Base-by-base conservation (phyloP, 2,329 filamentous ascomycete genomes). In the Verticillium nubilum region DNA sequence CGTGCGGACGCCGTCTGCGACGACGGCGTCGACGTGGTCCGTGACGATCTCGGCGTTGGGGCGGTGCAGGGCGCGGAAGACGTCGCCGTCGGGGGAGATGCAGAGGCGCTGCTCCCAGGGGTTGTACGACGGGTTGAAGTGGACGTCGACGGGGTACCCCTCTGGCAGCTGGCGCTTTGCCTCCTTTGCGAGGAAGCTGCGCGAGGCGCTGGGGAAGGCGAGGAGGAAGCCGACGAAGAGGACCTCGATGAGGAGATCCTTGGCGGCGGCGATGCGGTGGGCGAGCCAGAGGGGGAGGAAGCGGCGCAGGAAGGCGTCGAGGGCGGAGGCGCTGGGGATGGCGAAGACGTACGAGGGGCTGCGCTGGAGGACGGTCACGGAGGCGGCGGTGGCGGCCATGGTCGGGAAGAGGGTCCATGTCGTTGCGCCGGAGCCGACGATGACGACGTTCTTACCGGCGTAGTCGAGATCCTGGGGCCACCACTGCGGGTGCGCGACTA, bases 331-430 rank as follows among this genome's bases (percentile, higher is more conserved):
- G 26, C 79, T 76, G 0, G 80, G 74, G 1, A 85, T 65, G n/a
- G 82, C 76, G 52, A 89, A 65, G 59, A 93, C 80, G 67, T 91
- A 93, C 0, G 81, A 83, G 0, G 92, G 92, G 53, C 86, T 91
- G 59, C 92, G 85, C 74, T 96, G 91, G 2, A 96, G 80, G 84
- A 94, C 91, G 1, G 90, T 94, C 28, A 92, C 86, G 15, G 83
- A 81, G 5, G 74, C 74, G 5, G 89, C 90, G 42, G 81, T 83
- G 52, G 88, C 75, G 1, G 86, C 84, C 53, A 96, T 74, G 54
- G 80, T 83, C 0, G 91, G 92, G 3, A 96, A 71, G 1, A 96
- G 79, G 0, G 91, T 95, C 55, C 94, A 75, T 6, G 91, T 88
- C 0, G 92, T 96, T 2, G 91, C 91, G 7, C 92, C 92, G 17